phyloP scores from a whole-genome alignment of 1,139 yeast species.

The Kodamaea arcana region DNA sequence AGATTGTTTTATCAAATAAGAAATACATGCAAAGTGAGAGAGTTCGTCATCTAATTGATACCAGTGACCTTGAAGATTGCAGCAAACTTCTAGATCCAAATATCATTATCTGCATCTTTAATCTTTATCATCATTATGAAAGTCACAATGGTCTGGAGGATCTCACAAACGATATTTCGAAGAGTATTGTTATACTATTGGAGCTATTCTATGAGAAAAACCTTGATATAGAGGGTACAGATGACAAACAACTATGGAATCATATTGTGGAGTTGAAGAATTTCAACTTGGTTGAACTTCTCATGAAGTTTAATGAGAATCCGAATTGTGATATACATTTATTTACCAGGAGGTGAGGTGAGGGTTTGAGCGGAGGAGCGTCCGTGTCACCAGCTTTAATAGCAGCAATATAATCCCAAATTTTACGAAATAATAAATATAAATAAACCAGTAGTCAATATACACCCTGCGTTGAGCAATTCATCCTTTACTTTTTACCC shows the following conservation, averaged over 20 bases:
- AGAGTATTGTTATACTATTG: conserved; percentile 11
- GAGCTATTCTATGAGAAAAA: conserved; percentile 8
- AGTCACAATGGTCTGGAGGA: conserved; percentile 8
- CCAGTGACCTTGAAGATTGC: too few relatives aligned
- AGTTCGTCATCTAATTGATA: too few relatives aligned
- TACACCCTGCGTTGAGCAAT: too few relatives aligned
- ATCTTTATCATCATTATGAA: conserved; percentile 10
- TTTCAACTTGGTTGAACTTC: conserved; percentile 15
- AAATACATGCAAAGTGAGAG: conserved; percentile 2
- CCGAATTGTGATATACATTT: conserved; percentile 14
- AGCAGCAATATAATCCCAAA: too few relatives aligned
- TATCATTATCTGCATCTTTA: conserved; percentile 6
- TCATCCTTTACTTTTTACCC: too few relatives aligned
- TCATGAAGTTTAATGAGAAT: conserved; percentile 16
- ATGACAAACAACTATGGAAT: conserved; percentile 17
- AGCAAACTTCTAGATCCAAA: too few relatives aligned
- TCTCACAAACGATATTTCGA: conserved; percentile 9
- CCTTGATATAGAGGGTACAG: background rate
- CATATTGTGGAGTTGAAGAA: conserved; percentile 17
- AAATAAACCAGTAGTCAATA: too few relatives aligned
- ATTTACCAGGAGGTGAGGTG: too few relatives aligned
- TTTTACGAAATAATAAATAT: too few relatives aligned
- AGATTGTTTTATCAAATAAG: background rate
- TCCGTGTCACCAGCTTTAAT: too few relatives aligned
- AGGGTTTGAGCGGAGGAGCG: too few relatives aligned